Conservation (phyloP, 2,329 filamentous ascomycete species). For the Metarhizium rileyi region DNA sequence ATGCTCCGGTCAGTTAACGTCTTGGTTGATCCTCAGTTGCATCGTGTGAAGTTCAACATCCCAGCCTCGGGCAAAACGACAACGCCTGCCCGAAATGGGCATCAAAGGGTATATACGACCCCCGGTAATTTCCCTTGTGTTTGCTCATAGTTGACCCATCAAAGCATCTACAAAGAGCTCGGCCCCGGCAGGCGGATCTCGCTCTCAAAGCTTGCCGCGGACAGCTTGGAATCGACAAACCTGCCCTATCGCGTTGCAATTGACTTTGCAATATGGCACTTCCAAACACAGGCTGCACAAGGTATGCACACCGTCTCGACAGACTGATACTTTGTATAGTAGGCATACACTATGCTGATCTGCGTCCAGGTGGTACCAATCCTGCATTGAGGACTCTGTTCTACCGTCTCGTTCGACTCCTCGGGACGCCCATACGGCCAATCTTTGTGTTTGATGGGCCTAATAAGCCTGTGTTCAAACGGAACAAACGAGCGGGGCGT, state of each 20-base stretch:
- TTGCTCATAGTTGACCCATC: slow-evolving; percentile 3
- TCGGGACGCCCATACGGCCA: slow-evolving; percentile 70
- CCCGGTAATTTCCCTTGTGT: not conserved
- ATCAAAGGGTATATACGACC: slow-evolving; percentile 48
- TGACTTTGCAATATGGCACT: slow-evolving; percentile 95
- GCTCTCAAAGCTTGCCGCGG: slow-evolving; percentile 70
- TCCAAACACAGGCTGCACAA: slow-evolving; percentile 77
- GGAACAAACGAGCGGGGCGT: slow-evolving; percentile 64
- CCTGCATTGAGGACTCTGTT: slow-evolving; percentile 87
- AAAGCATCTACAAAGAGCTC: slow-evolving; percentile 82
- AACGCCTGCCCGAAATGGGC: slow-evolving; percentile 36
- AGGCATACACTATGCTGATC: slow-evolving; percentile 3
- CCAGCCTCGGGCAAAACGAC: not conserved
- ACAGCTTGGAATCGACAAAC: slow-evolving; percentile 60
- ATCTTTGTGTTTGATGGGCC: slow-evolving; percentile 87
- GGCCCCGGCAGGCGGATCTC: slow-evolving; percentile 71
- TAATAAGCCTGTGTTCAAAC: slow-evolving; percentile 77
- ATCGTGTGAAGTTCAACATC: not conserved
- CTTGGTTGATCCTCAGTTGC: no score
- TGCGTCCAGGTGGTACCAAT: slow-evolving; percentile 64
- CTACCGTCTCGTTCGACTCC: slow-evolving; percentile 73
- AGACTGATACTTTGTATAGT: not conserved
- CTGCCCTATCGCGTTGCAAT: slow-evolving; percentile 79
- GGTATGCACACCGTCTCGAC: slow-evolving; percentile 29
- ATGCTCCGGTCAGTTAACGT: no score